These are phyloP conservation scores for Salmacisia buchloeana DNA, from an alignment of 1,284 basidiomycete species.

Conservation along the genomic window DNA sequence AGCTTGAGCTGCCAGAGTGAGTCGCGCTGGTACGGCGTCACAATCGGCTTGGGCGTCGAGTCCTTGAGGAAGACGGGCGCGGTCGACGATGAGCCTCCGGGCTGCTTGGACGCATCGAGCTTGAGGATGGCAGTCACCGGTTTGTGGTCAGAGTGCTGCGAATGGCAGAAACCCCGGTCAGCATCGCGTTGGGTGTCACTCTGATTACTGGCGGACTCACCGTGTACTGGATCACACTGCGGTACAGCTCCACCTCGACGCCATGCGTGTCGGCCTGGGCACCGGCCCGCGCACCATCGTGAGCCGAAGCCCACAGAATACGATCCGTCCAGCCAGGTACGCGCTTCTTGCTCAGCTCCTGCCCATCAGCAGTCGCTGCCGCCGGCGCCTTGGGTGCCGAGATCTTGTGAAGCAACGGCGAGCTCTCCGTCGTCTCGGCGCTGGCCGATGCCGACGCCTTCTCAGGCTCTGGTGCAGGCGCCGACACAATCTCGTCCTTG, in stretches of 20 bases:
- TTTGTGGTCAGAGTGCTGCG: conserved; percentile 48
- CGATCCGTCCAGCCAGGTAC: conserved; percentile 92
- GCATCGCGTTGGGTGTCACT: neutral
- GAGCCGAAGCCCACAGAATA: conserved; percentile 65
- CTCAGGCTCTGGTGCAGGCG: conserved; percentile 56
- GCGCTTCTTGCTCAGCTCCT: conserved; percentile 61
- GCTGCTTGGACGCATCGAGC: conserved; percentile 57
- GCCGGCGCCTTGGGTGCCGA: conserved; percentile 68
- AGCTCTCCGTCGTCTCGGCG: conserved; percentile 75
- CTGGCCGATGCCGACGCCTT: conserved; percentile 63
- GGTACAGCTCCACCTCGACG: conserved; percentile 41
- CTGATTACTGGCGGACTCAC: conserved; percentile 3
- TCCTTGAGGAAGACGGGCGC: conserved; percentile 54
- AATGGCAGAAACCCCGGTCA: neutral
- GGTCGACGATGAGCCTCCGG: conserved; percentile 11
- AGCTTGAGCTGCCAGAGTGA: conserved; percentile 58
- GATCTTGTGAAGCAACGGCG: conserved; percentile 83
- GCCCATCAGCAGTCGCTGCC: conserved; percentile 61
- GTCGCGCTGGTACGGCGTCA: conserved; percentile 35
- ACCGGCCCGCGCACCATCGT: conserved; percentile 55
- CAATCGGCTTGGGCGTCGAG: conserved; percentile 12
- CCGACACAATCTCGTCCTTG: conserved; percentile 50
- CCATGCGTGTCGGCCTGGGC: conserved; percentile 55
- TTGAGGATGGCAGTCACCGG: conserved; percentile 47
- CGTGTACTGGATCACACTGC: conserved; percentile 46